Conservation (phyloP, 140 eudicot genomes). For the Ambrosia hybrid region DNA sequence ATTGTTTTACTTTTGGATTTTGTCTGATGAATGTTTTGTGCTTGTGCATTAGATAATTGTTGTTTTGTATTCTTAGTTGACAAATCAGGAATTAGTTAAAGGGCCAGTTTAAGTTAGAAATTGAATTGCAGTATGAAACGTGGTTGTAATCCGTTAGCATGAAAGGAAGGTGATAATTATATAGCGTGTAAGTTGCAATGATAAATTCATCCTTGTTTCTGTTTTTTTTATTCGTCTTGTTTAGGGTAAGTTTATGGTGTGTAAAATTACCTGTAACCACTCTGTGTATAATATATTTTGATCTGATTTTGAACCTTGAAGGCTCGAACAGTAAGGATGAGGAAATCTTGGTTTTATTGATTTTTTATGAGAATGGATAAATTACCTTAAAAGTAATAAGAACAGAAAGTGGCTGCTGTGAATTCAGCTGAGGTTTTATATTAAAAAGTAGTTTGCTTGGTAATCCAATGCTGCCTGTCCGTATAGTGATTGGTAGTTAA, state of each 20-base stretch:
- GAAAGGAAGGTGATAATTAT: background rate
- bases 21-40: too few relatives aligned
- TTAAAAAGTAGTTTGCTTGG: background rate
- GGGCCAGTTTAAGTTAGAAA: background rate
- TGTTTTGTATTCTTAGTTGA: too few relatives aligned
- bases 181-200: background rate
- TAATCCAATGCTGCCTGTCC: background rate
- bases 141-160: background rate
- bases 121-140: background rate
- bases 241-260: background rate
- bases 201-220: background rate
- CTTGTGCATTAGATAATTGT: too few relatives aligned
- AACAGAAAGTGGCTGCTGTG: background rate
- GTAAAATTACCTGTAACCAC: background rate
- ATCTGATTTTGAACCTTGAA: background rate
- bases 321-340: background rate
- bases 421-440: background rate
- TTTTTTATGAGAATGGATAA: too few relatives aligned
- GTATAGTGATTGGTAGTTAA: background rate
- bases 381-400: background rate
- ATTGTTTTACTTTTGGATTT: too few relatives aligned
- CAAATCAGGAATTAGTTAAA: background rate
- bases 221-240: background rate
- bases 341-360: background rate
- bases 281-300: background rate